phyloP scores from a whole-genome alignment of 169 alveolate genomes.

The Amoebophrya sp. region DNA sequence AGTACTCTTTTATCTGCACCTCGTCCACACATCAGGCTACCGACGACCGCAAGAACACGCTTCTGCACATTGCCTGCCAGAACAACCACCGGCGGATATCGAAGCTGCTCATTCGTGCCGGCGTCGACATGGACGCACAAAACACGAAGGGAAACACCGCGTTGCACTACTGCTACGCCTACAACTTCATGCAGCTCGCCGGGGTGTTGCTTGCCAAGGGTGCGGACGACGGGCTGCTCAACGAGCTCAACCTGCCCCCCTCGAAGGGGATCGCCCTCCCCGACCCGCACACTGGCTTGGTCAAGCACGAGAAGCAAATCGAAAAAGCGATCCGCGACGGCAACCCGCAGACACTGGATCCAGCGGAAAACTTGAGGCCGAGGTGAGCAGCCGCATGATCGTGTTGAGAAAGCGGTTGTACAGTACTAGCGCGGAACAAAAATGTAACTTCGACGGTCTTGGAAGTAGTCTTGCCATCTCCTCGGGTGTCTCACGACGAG shows the following conservation, averaged over 20 bases:
- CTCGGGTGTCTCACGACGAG: too few relatives aligned
- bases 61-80: conserved; percentile 35
- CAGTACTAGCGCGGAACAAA: too few relatives aligned
- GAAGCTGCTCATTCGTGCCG: conserved; percentile 32
- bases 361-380: background rate
- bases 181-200: conserved; percentile 26
- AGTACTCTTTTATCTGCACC: too few relatives aligned
- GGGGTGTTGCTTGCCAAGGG: conserved; percentile 30
- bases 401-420: too few relatives aligned
- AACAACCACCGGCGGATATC: conserved; percentile 35
- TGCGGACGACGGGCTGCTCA: conserved; percentile 32
- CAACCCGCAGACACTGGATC: background rate
- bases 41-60: background rate
- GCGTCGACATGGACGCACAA: conserved; percentile 40
- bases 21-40: too few relatives aligned
- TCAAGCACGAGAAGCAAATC: background rate
- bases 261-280: conserved; percentile 1
- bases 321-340: conserved; percentile 18
- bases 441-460: too few relatives aligned
- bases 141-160: conserved; percentile 50
- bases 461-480: too few relatives aligned
- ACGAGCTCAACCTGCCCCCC: background rate
- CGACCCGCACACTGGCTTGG: background rate
- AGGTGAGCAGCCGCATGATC: too few relatives aligned
- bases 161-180: conserved; percentile 41